Percentiles rank a stretch among this genome's conserved stretches.
These are phyloP conservation scores for Monosporascus sp. DNA, from an alignment of 2,329 filamentous ascomycete species.

Conservation along the genomic window DNA sequence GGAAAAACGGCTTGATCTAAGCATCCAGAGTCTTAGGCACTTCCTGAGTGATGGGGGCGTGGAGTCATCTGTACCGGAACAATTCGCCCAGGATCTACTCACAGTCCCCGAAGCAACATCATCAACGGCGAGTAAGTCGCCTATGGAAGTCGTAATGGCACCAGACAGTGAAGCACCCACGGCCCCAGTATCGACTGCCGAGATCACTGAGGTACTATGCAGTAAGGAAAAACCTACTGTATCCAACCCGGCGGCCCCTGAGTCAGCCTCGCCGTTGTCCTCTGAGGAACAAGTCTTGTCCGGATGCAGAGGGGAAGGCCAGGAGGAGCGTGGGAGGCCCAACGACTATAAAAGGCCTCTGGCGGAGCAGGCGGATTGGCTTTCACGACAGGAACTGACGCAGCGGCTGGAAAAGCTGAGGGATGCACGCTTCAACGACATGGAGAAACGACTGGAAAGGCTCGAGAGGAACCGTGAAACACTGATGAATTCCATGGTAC, in stretches of 20 bases:
- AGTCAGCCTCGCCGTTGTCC: conserved; percentile 1
- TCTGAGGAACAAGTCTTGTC: conserved; percentile 6
- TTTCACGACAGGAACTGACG: conserved; percentile 27
- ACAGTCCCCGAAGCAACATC: too few relatives aligned
- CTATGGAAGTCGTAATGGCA: too few relatives aligned
- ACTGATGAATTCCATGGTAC: conserved; percentile 39
- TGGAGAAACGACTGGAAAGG: conserved; percentile 41
- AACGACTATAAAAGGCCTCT: conserved; percentile 17
- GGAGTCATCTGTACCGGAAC: too few relatives aligned
- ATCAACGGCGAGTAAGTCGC: too few relatives aligned
- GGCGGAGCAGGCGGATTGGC: conserved; percentile 13
- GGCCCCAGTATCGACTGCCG: too few relatives aligned
- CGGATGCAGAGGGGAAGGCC: conserved; percentile 10
- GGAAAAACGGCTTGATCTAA: too few relatives aligned
- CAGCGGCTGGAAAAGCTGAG: conserved; percentile 36
- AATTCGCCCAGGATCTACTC: too few relatives aligned
- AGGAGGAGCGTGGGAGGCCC: conserved; percentile 15
- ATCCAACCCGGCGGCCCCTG: neutral
- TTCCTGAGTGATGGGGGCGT: too few relatives aligned
- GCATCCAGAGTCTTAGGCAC: too few relatives aligned
- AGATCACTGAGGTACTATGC: too few relatives aligned
- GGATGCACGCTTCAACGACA: conserved; percentile 39
- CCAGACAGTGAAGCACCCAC: too few relatives aligned
- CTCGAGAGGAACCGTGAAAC: conserved; percentile 44
- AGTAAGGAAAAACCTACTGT: too few relatives aligned